A percentile compares a stretch with the other conserved stretches of the same genome.
These are phyloP conservation scores for Eremothecium cymbalariae DNA, from an alignment of 1,139 yeast species.

Conservation along the genomic window DNA sequence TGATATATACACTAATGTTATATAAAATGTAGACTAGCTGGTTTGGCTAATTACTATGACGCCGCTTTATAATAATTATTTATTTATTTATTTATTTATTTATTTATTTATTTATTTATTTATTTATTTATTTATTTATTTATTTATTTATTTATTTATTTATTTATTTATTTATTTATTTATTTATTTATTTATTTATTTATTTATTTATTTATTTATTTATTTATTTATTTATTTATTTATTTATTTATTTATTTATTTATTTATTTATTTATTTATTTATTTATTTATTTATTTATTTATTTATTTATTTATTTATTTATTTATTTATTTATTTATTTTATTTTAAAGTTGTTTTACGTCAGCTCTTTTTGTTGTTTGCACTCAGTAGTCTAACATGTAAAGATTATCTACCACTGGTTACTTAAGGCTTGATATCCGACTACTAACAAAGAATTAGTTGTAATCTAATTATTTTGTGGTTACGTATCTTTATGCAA, in stretches of 20 bases:
- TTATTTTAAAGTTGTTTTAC: neutral
- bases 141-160: neutral
- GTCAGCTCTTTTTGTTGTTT: neutral
- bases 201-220: neutral
- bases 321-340: neutral
- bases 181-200: too few species aligned
- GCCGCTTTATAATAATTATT: too few species aligned
- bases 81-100: conserved; percentile 3
- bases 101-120: neutral
- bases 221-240: neutral
- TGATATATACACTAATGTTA: too few species aligned
- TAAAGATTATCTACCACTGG: neutral
- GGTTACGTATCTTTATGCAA: neutral
- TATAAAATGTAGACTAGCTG: too few species aligned
- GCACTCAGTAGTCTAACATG: neutral
- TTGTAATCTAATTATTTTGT: neutral
- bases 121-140: neutral
- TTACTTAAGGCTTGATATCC: neutral
- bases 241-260: neutral
- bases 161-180: neutral
- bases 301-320: neutral
- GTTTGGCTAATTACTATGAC: too few species aligned
- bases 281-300: neutral
- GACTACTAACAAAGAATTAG: neutral
- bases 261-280: neutral